Percentiles rank a stretch among this genome's conserved stretches.
Conservation (phyloP, 345 rosid genomes). For the Camelina laxa region DNA sequence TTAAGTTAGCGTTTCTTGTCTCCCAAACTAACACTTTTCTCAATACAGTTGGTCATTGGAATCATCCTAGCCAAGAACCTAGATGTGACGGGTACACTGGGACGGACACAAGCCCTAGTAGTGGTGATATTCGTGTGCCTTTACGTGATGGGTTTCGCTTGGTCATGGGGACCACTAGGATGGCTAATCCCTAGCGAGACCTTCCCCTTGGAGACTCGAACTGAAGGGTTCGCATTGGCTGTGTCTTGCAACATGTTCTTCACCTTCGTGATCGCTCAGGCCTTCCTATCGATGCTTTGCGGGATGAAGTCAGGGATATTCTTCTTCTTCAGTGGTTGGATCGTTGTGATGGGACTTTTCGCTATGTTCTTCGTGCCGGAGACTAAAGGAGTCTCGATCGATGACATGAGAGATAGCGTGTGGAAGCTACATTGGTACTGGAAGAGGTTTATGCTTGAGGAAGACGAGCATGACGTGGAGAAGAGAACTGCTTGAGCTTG, state of each 20-base stretch:
- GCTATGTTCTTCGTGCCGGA: constrained; percentile 51
- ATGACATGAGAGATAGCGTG: constrained; percentile 48
- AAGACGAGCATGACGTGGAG: constrained; percentile 26
- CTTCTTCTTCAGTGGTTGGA: constrained; percentile 59
- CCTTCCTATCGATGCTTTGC: constrained; percentile 58
- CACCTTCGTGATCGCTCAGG: constrained; percentile 58
- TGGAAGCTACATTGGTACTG: constrained; percentile 62
- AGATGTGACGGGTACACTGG: constrained; percentile 34
- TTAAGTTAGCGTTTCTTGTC: neutral
- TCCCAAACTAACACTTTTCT: neutral
- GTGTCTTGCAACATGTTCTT: constrained; percentile 58
- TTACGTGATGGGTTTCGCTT: constrained; percentile 58
- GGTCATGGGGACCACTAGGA: constrained; percentile 73
- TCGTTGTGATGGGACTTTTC: constrained; percentile 52
- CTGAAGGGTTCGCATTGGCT: constrained; percentile 51
- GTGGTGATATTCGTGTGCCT: constrained; percentile 50
- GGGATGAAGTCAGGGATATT: constrained; percentile 55
- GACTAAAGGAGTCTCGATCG: constrained; percentile 56
- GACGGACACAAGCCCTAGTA: constrained; percentile 23
- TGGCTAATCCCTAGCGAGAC: constrained; percentile 69
- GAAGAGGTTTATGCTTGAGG: constrained; percentile 48
- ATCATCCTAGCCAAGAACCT: constrained; percentile 35
- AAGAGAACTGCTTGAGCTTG: constrained; percentile 20
- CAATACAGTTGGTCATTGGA: constrained; percentile 40
- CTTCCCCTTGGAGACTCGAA: constrained; percentile 56